Evolutionary conservation across 73 alveolate species (phyloP), one percentile per base, ranked within the genome.

Genomic region (Symbiodinium pilosum): DNA sequence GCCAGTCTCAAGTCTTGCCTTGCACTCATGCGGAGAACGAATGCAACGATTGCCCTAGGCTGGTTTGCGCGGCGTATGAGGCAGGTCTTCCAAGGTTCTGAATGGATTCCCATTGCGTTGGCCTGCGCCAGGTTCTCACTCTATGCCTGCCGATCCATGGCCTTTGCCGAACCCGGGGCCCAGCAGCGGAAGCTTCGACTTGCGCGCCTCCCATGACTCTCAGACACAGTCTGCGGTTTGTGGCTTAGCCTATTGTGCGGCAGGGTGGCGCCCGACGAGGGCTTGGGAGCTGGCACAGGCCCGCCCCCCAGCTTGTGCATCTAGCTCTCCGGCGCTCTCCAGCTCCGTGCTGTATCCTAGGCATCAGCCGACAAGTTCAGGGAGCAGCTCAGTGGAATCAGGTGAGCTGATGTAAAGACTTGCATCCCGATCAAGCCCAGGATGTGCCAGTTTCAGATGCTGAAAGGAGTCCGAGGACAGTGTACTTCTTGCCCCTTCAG

Each of bases 211-310:
- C 38, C 32, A 21, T 24, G 26, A 36, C 77, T 26, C 40, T 56
- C 32, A 26, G 4, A 56, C 21, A 20, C 73, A 8, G 21, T 20
- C 64, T 47, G 64, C 64, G 73, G 3, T 8, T 8, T 6, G 32
- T 21, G 36, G 12, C 77, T 36, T 64, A 24, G 71, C 26, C 32
- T 7, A 8, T 21, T 64, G 77, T 30, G 59, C 14, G 14, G 77
- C 77, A 64, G 77, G 77, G 77, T 64, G 77, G 77, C 77, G 32
- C 77, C 77, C 77, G 77, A 64, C 28, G 77, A 64, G 77, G 77
- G 77, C 30, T 30, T 64, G 77, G 77, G 77, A 64, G 77, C 77
- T 30, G 77, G 77, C 77, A 64, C 77, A 64, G 77, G 77, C 77
- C 77, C 28, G 77, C 71, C n/a, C 28, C 68, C 68, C n/a, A n/a